These are phyloP conservation scores for Colletotrichum tabaci DNA, from an alignment of 2,329 filamentous ascomycete genomes.

Conservation along the genomic window DNA sequence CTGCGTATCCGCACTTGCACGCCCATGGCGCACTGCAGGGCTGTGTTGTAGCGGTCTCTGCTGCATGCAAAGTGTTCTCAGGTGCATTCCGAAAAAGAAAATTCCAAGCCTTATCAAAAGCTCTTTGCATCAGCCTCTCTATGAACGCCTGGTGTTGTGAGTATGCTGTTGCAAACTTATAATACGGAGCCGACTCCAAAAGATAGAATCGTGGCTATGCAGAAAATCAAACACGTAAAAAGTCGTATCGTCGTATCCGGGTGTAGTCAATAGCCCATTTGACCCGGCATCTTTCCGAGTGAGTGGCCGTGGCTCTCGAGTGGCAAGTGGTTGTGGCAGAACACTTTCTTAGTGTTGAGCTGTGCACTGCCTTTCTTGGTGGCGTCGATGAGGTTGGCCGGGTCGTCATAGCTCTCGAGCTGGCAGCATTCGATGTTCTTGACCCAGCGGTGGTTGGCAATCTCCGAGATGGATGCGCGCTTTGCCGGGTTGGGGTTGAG, in stretches of 20 bases:
- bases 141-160: conserved; percentile 32
- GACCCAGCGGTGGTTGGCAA: conserved; percentile 80
- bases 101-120: neutral
- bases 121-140: conserved; percentile 15
- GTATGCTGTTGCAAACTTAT: conserved; percentile 10
- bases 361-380: conserved; percentile 67
- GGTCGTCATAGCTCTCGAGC: conserved; percentile 78
- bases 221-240: conserved; percentile 33
- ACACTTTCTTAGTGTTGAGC: conserved; percentile 66
- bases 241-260: conserved; percentile 35
- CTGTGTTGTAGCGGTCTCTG: neutral
- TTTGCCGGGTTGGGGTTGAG: conserved; percentile 82
- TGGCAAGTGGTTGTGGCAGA: conserved; percentile 72
- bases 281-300: conserved; percentile 70
- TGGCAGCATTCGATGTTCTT: conserved; percentile 85
- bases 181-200: conserved; percentile 22
- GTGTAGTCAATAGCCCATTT: conserved; percentile 64
- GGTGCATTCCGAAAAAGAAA: conserved; percentile 13
- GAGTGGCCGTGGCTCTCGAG: conserved; percentile 63
- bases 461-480: conserved; percentile 78
- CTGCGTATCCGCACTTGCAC: neutral
- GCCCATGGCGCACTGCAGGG: conserved; percentile 1
- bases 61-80: conserved; percentile 1
- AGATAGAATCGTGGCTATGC: conserved; percentile 35
- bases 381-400: conserved; percentile 72